phyloP scores from a whole-genome alignment of 768 basidiomycete genomes.

The Kondoa subrosea region DNA sequence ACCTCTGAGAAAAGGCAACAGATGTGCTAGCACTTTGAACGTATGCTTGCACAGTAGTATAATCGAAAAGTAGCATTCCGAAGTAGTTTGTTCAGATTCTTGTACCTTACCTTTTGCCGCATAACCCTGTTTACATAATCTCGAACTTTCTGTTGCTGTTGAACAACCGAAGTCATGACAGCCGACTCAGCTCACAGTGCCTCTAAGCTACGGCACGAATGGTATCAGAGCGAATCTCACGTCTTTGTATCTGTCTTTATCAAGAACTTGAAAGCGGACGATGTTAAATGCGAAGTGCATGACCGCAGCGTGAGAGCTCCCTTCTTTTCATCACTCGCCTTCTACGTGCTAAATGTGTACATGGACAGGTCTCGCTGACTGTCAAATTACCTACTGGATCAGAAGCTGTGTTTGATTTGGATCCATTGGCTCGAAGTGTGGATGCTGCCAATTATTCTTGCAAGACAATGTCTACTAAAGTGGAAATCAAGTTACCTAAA shows the following conservation, averaged over 20 bases:
- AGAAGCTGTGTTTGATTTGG: constrained; percentile 34
- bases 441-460: constrained; percentile 46
- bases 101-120: too few species aligned
- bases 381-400: constrained; percentile 24
- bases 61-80: too few species aligned
- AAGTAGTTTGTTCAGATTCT: too few species aligned
- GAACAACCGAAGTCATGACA: neutral
- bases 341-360: neutral
- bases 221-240: constrained; percentile 25
- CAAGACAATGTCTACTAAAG: constrained; percentile 66
- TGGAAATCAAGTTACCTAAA: constrained; percentile 68
- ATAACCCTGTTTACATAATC: too few species aligned
- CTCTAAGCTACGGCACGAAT: constrained; percentile 10
- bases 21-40: too few species aligned
- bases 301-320: constrained; percentile 16
- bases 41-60: too few species aligned
- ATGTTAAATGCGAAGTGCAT: constrained; percentile 22
- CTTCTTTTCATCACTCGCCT: neutral
- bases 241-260: constrained; percentile 27
- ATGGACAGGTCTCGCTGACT: constrained; percentile 21
- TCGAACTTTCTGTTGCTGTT: neutral
- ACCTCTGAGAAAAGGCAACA: too few species aligned
- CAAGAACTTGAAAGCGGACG: constrained; percentile 24
- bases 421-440: constrained; percentile 70
- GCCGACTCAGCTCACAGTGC: neutral